Evolutionary conservation across 192 early-diverging fungal genomes (phyloP), one percentile per base, ranked within the genome.

Genomic region (Coemansia sp.): DNA sequence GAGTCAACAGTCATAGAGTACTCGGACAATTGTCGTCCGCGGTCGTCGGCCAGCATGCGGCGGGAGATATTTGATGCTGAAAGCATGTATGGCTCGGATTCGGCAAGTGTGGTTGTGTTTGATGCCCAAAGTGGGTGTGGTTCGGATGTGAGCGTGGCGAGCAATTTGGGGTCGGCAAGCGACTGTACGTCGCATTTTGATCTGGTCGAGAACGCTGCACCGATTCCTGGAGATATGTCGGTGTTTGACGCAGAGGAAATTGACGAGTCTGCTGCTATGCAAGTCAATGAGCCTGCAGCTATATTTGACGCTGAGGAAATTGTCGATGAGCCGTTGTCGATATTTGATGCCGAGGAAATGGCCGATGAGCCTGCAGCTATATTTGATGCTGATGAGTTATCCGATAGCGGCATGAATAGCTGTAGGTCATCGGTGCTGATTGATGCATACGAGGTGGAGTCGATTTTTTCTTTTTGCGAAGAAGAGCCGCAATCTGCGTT

Each of bases 391-490:
- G 64, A 66, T 47, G 64, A 66, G 48, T 45, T 72, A 5, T 17
- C 21, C 5, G 52, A 50, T 11, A 14, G 15, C 25, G 25, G 24
- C 9, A 48, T 8, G 19, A 53, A 49, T 58, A 53, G 22, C 38
- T n/a, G 37, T 21, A 23, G 51, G n/a, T 66, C 64, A 15, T 62
- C 68, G 12, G 64, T 70, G n/a, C 48, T 58, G 12, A 37, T 76
- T 21, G 73, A 76, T 29, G 73, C 73, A 8, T 69, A 76, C 37
- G 73, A 76, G 60, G 61, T 64, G 11, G 73, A 51, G 55, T 69
- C 67, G n/a, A 53, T 70, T 19, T 55, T 64, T 29, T 32, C 47
- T 32, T 4, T 15, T 48, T 49, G 47, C 21, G 27, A 32, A 3
- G 45, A 23, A 11, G 60, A 57, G 19, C 10, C 45, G 22, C 17